A percentile compares a stretch with the other conserved stretches of the same genome.
Evolutionary conservation across 192 early-diverging fungal genomes (phyloP).

Genomic region (Podila epigama): DNA sequence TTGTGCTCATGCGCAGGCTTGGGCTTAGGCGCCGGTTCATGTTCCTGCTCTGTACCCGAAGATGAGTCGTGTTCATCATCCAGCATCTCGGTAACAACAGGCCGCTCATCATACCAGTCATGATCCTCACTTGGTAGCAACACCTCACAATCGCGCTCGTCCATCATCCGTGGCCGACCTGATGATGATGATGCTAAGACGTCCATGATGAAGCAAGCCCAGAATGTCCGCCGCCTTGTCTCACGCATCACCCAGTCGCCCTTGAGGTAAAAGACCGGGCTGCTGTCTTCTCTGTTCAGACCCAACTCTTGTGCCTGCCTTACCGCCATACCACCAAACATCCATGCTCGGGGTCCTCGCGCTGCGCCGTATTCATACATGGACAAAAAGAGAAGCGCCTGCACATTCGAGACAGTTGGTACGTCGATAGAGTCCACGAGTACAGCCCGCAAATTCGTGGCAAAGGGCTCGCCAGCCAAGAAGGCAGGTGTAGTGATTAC

Average conservation of each 20-base stretch:
- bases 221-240: conserved; percentile 58
- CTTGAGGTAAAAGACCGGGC: conserved; percentile 44
- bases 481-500: conserved; percentile 57
- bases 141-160: conserved; percentile 56
- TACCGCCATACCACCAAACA: conserved; percentile 61
- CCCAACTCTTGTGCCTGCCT: conserved; percentile 63
- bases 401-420: conserved; percentile 56
- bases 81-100: conserved; percentile 40
- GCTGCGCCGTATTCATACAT: conserved; percentile 61
- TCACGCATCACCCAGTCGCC: conserved; percentile 57
- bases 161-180: conserved; percentile 58
- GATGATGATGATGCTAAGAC: conserved; percentile 36
- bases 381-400: conserved; percentile 55
- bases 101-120: conserved; percentile 52
- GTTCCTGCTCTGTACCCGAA: conserved; percentile 30
- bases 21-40: not conserved
- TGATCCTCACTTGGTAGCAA: conserved; percentile 57
- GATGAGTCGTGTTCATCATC: conserved; percentile 28
- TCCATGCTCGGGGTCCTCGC: conserved; percentile 64
- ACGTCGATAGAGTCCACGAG: conserved; percentile 53
- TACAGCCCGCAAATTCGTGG: conserved; percentile 51
- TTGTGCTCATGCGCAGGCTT: not conserved
- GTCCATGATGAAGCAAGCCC: conserved; percentile 60
- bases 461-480: conserved; percentile 60
- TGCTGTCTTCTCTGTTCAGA: conserved; percentile 55